Evolutionary conservation across 805 yeast genomes (phyloP).

Genomic region (Helenozyma baotianmanensis): DNA sequence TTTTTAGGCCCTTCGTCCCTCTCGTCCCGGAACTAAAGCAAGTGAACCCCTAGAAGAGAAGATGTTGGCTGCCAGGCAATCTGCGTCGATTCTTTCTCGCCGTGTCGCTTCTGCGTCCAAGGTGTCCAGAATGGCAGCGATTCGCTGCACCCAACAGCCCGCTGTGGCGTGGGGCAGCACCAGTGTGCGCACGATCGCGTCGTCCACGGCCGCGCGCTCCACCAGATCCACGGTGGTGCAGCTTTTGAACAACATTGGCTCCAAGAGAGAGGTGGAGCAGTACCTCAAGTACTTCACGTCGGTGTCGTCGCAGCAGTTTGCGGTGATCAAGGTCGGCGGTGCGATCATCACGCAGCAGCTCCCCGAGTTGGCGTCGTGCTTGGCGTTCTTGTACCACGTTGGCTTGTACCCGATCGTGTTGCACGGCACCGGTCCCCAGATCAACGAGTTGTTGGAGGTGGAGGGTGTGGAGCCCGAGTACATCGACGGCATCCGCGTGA

Average conservation of each 20-base stretch:
- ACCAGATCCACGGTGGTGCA: conserved; percentile 96
- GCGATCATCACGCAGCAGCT: conserved; percentile 95
- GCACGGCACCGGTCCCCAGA: conserved; percentile 99
- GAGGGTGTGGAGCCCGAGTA: conserved; percentile 96
- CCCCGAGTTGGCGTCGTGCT: conserved; percentile 88
- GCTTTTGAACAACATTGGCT: conserved; percentile 89
- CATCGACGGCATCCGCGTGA: conserved; percentile 93
- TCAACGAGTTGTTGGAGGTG: conserved; percentile 85
- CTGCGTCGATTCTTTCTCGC: conserved; percentile 7
- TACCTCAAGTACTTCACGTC: conserved; percentile 94
- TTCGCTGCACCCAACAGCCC: too few species aligned
- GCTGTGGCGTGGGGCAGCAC: too few species aligned
- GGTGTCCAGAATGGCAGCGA: neutral
- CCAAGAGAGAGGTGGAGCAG: conserved; percentile 97
- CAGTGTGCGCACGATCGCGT: neutral
- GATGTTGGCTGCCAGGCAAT: conserved; percentile 13
- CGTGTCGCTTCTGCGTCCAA: conserved; percentile 6
- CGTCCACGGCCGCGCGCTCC: conserved; percentile 29
- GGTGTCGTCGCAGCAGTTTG: conserved; percentile 94
- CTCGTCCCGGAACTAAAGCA: too few species aligned
- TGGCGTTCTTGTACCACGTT: conserved; percentile 94
- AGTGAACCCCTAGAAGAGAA: too few species aligned
- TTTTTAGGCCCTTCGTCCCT: too few species aligned
- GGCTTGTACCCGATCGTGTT: conserved; percentile 95
- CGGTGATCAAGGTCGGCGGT: conserved; percentile 98